Evolutionary conservation across 1,284 basidiomycete genomes (phyloP).

Genomic region (Cystobasidiaceae sp.): DNA sequence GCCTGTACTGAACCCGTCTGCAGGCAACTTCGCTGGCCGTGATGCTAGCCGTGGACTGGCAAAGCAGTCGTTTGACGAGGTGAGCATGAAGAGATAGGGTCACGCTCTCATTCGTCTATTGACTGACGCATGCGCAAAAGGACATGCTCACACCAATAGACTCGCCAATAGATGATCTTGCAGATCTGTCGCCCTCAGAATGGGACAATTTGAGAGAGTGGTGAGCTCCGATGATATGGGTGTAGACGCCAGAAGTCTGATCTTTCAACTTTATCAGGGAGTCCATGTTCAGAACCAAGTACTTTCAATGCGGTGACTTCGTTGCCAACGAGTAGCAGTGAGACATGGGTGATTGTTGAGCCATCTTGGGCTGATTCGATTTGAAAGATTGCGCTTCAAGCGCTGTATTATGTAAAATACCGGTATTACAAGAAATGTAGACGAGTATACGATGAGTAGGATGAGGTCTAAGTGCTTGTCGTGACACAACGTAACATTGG

Average conservation of each 20-base stretch:
- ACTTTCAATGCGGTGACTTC: conserved; percentile 36
- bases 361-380: too few species aligned
- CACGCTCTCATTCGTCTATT: not conserved
- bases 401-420: too few species aligned
- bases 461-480: too few species aligned
- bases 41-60: conserved; percentile 44
- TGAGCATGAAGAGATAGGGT: conserved; percentile 33
- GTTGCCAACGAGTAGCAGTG: conserved; percentile 4
- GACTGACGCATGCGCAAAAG: conserved; percentile 6
- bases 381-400: too few species aligned
- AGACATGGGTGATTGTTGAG: too few species aligned
- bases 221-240: conserved; percentile 11
- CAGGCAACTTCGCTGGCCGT: conserved; percentile 41
- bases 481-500: too few species aligned
- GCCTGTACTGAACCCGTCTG: conserved; percentile 26
- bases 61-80: conserved; percentile 42
- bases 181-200: conserved; percentile 38
- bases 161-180: conserved; percentile 39
- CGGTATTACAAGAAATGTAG: too few species aligned
- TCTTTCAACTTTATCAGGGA: not conserved
- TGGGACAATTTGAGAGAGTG: conserved; percentile 42
- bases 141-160: conserved; percentile 42
- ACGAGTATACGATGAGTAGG: too few species aligned
- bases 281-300: conserved; percentile 35
- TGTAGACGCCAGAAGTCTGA: not conserved